Evolutionary conservation across 805 yeast species (phyloP).

Genomic region (Jamesozyma piceae): DNA sequence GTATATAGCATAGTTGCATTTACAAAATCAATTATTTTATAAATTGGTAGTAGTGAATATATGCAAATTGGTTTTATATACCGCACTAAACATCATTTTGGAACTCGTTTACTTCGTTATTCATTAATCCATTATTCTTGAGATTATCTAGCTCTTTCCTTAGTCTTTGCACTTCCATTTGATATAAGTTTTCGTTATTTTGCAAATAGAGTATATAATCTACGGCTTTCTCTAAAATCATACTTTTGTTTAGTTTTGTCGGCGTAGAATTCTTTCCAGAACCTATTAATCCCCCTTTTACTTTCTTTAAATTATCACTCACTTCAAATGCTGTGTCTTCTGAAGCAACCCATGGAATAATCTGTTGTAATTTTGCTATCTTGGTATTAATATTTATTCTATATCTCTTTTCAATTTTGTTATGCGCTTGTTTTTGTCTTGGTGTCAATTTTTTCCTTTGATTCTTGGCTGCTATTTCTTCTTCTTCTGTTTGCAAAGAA

Average conservation of each 20-base stretch:
- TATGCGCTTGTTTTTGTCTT: constrained; percentile 60
- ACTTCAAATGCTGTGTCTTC: constrained; percentile 55
- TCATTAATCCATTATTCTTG: constrained; percentile 3
- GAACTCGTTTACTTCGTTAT: not conserved
- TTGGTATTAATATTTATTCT: constrained; percentile 64
- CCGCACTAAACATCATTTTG: not conserved
- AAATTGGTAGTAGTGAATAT: no score
- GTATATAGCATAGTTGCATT: no score
- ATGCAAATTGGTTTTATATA: no score
- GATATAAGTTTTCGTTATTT: constrained; percentile 35
- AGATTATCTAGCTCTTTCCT: constrained; percentile 26
- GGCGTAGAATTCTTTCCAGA: constrained; percentile 5
- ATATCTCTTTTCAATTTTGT: constrained; percentile 62
- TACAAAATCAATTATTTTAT: no score
- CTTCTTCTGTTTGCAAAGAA: no score
- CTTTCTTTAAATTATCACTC: constrained; percentile 12
- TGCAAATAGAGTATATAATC: constrained; percentile 48
- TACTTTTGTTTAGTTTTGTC: constrained; percentile 51
- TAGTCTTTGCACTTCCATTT: constrained; percentile 28
- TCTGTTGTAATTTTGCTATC: constrained; percentile 55
- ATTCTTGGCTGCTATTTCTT: not conserved
- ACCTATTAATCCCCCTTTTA: not conserved
- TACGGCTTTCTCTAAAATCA: constrained; percentile 61
- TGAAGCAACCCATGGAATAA: constrained; percentile 58
- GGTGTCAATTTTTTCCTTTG: constrained; percentile 42